Conservation (phyloP, 805 yeast species). For the Candida glaebosa region DNA sequence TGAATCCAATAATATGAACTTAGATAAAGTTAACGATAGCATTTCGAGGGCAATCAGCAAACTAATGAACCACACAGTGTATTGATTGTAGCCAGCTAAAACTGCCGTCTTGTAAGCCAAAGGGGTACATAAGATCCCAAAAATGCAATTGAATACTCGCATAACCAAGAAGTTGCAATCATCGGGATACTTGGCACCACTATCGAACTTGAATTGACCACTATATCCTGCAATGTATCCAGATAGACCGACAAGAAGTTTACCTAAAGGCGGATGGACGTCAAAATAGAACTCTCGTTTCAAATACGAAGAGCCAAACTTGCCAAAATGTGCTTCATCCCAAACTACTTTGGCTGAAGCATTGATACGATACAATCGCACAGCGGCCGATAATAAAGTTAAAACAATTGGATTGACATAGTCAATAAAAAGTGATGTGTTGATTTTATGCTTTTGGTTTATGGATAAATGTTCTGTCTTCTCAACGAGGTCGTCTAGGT, state of each 20-base stretch:
- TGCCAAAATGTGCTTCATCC: constrained; percentile 98
- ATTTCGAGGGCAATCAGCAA: constrained; percentile 79
- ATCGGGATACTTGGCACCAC: constrained; percentile 75
- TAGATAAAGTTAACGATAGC: constrained; percentile 80
- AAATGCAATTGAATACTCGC: constrained; percentile 84
- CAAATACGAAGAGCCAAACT: constrained; percentile 88
- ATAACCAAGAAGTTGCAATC: constrained; percentile 75
- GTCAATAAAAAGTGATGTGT: constrained; percentile 8
- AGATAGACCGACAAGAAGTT: constrained; percentile 83
- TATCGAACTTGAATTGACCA: constrained; percentile 86
- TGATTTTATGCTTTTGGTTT: neutral
- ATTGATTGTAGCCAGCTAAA: constrained; percentile 66
- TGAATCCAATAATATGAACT: constrained; percentile 88
- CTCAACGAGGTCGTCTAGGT: neutral
- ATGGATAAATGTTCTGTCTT: constrained; percentile 2
- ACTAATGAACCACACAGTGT: constrained; percentile 74
- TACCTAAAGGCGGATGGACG: constrained; percentile 97
- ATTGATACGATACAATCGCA: constrained; percentile 75
- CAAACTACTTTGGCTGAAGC: constrained; percentile 78
- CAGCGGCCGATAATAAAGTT: constrained; percentile 34
- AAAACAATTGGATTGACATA: constrained; percentile 28
- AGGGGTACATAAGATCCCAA: constrained; percentile 83
- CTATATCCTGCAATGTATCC: constrained; percentile 85
- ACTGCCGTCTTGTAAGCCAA: constrained; percentile 79
- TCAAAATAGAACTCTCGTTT: constrained; percentile 90